phyloP scores from a whole-genome alignment of 352 stramenopile genomes.

The Phytophthora pini region DNA sequence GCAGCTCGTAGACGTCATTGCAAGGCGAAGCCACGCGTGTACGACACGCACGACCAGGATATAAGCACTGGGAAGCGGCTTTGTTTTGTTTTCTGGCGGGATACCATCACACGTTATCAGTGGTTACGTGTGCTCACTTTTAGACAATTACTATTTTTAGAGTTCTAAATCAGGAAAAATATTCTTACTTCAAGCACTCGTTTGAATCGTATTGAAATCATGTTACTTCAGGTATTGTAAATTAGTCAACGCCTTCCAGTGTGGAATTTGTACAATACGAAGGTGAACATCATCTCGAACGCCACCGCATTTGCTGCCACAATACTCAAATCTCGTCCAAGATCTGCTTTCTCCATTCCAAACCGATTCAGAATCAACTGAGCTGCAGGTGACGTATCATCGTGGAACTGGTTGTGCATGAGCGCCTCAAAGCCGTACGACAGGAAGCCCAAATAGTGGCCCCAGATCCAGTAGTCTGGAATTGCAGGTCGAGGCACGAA shows the following conservation, averaged over 20 bases:
- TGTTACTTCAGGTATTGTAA: no score
- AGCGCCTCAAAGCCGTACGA: constrained; percentile 83
- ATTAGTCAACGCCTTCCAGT: constrained; percentile 13
- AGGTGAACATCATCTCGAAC: constrained; percentile 55
- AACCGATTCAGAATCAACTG: constrained; percentile 41
- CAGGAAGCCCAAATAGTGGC: constrained; percentile 84
- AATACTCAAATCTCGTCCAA: constrained; percentile 53
- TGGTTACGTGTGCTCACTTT: no score
- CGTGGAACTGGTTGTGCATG: constrained; percentile 79
- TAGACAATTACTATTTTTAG: background rate
- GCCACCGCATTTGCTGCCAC: constrained; percentile 46
- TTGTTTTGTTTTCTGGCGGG: no score
- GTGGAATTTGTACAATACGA: constrained; percentile 41
- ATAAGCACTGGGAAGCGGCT: no score
- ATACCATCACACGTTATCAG: no score
- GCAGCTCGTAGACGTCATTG: no score
- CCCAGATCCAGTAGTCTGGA: constrained; percentile 75
- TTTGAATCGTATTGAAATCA: constrained; percentile 1
- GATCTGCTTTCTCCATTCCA: constrained; percentile 55
- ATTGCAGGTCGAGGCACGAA: constrained; percentile 68
- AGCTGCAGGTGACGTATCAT: constrained; percentile 10
- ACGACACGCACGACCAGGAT: no score
- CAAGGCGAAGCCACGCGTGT: no score
- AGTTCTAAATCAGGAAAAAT: background rate
- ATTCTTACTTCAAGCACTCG: no score